A percentile compares a stretch with the other conserved stretches of the same genome.
Evolutionary conservation across 352 stramenopile genomes (phyloP).

Genomic region (Phytophthora citrophthora): DNA sequence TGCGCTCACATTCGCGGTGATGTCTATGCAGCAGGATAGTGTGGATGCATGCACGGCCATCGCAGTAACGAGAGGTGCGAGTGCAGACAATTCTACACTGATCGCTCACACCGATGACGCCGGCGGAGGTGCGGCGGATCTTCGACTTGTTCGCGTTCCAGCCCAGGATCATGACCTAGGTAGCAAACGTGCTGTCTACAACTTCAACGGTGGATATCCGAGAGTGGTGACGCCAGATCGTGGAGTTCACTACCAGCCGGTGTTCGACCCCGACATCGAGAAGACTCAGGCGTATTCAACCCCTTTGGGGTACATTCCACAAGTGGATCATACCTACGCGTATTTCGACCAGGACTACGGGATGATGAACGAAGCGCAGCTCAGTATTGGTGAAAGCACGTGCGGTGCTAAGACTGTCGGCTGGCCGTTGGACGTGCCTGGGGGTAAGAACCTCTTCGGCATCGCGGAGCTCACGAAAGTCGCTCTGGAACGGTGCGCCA

Average conservation of each 20-base stretch:
- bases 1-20: conserved; percentile 11
- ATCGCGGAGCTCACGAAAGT: conserved; percentile 92
- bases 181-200: conserved; percentile 66
- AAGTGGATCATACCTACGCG: conserved; percentile 92
- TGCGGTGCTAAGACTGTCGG: conserved; percentile 86
- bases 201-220: conserved; percentile 76
- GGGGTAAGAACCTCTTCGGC: conserved; percentile 90
- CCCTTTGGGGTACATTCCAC: conserved; percentile 87
- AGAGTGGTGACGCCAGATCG: conserved; percentile 74
- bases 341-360: conserved; percentile 96
- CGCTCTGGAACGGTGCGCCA: conserved; percentile 90
- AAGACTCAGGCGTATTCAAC: conserved; percentile 41
- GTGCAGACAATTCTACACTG: conserved; percentile 83
- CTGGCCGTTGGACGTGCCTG: conserved; percentile 59
- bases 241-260: conserved; percentile 67
- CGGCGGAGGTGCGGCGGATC: conserved; percentile 80
- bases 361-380: conserved; percentile 95
- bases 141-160: conserved; percentile 92
- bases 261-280: conserved; percentile 8
- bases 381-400: conserved; percentile 95
- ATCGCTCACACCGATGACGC: conserved; percentile 91
- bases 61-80: conserved; percentile 77
- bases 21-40: conserved; percentile 10
- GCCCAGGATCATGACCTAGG: conserved; percentile 64
- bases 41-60: conserved; percentile 89